Evolutionary conservation across 768 basidiomycete genomes (phyloP), one percentile per base, ranked within the genome.

Genomic region (Boletus speciosus): DNA sequence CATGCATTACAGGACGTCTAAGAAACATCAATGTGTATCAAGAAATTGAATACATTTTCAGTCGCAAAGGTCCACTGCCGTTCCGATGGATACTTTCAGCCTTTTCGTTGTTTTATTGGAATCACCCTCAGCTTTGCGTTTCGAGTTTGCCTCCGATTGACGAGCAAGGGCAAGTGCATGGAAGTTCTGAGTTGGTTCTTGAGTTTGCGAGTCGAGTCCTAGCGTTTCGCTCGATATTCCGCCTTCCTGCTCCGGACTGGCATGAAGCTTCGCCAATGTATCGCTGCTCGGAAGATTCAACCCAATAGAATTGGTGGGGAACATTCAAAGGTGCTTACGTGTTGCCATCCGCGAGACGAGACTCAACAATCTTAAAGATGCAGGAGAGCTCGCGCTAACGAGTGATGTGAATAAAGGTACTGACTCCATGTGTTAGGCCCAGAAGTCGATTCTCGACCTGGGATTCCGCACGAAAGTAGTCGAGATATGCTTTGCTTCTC

Each of bases 31-130:
- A 47, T 14, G 44, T 51, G 35, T 19, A 32, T 23, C 23, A 40
- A 52, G 40, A 38, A 25, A 21, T 41, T 12, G 40, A n/a, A 35
- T 41, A 37, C 42, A 38, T 21, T 38, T 43, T 70, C 70, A 91
- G 69, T 91, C 88, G 32, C 86, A 88, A 5, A 91, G 80, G 71
- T 90, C 87, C 57, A 92, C 80, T 46, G 79, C 82, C 52, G 76
- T 68, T 38, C 82, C 81, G 38, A 91, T 71, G 15, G 88, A 92
- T 46, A 90, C 80, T 72, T 90, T 92, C 56, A 83, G 61, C 63
- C 80, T 88, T 74, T 89, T 90, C 43, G 39, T 59, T 19, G 45
- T 55, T 39, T 51, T 60, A 55, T 49, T 43, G 41, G 47, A 40
- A 50, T 63, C 53, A 40, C 32, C 52, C 34, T 46, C 47, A 32